A percentile compares a stretch with the other conserved stretches of the same genome.
Conservation (phyloP, 768 basidiomycete species). For the Lactarius trivialis region DNA sequence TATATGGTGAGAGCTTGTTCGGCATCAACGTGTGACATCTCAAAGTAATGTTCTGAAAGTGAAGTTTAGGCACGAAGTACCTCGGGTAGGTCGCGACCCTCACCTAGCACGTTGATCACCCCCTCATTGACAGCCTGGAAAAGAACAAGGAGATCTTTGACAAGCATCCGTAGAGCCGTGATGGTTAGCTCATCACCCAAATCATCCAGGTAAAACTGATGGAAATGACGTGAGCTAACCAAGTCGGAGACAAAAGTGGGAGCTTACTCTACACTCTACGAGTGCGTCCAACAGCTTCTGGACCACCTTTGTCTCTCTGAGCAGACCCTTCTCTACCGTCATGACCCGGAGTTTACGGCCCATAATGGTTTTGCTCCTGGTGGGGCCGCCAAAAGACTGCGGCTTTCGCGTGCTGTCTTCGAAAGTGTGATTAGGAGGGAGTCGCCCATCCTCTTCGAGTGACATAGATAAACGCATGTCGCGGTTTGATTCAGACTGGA, state of each 20-base stretch:
- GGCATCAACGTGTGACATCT: conserved; percentile 95
- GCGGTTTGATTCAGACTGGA: conserved; percentile 90
- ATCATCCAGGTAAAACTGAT: conserved; percentile 88
- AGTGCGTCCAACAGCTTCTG: conserved; percentile 86
- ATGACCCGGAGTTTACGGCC: conserved; percentile 83
- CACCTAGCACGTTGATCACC: conserved; percentile 73
- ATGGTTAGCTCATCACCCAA: conserved; percentile 88
- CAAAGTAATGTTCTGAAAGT: conserved; percentile 83
- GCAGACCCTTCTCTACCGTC: conserved; percentile 92
- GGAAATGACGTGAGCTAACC: conserved; percentile 1
- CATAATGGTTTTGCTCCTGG: conserved; percentile 67
- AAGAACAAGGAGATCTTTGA: conserved; percentile 91
- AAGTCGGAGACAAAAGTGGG: not conserved
- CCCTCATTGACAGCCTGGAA: conserved; percentile 98
- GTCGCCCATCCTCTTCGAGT: conserved; percentile 48
- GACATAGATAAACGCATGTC: conserved; percentile 64
- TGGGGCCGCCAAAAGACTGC: not conserved
- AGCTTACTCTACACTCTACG: conserved; percentile 78
- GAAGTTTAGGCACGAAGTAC: conserved; percentile 17
- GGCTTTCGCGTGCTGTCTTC: conserved; percentile 12
- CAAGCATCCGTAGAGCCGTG: conserved; percentile 84
- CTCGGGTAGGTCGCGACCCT: conserved; percentile 31
- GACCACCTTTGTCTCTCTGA: conserved; percentile 87
- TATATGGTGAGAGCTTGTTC: conserved; percentile 79
- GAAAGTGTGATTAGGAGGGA: conserved; percentile 7